Evolutionary conservation across 2,329 filamentous ascomycete species (phyloP), one percentile per base, ranked within the genome.

Genomic region (Hymenoscyphus fraxineus): DNA sequence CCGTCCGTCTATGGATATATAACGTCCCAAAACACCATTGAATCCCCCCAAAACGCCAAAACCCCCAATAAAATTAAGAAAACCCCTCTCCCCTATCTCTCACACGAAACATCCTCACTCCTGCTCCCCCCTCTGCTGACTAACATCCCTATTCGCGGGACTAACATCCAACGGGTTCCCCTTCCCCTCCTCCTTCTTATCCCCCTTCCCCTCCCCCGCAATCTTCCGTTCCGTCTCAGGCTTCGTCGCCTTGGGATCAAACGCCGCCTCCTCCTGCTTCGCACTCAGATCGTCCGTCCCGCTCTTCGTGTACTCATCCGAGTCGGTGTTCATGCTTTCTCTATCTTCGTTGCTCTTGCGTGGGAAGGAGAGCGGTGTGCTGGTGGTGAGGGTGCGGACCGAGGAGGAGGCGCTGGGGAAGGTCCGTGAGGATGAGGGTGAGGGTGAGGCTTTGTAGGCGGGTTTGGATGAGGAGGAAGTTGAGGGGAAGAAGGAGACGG

Each of bases 261-360:
- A 96, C 0, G 92, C 88, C 0, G 87, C 83, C 54, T 87, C 81
- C 3, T 79, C 75, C 64, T 83, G 79, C 38, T 82, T 79, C 0
- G 83, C 81, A 0, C 87, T 82, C 13, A 79, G 78, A 55, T 84
- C 81, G 57, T 87, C 91, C 0, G 85, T 85, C 3, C 86, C 89
- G 59, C 85, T 87, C 73, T 88, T 86, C 64, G 85, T 85, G 77
- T 88, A 85, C 74, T 96, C 91, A 62, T 83, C 85, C 2, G 83
- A 77, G 40, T 85, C 81, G 0, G 89, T 86, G 65, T 89, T 85
- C 40, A 96, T 81, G 2, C 82, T 81, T 67, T 88, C 82, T 60
- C 86, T 83, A 73, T 88, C 82, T 68, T 83, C 80, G 60, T 79
- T 76, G 70, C 83, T 78, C 67, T 85, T 85, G 32, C 66, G 57